Base-by-base conservation (phyloP, 1,284 basidiomycete species). In the Cryptococcus maquisensis region DNA sequence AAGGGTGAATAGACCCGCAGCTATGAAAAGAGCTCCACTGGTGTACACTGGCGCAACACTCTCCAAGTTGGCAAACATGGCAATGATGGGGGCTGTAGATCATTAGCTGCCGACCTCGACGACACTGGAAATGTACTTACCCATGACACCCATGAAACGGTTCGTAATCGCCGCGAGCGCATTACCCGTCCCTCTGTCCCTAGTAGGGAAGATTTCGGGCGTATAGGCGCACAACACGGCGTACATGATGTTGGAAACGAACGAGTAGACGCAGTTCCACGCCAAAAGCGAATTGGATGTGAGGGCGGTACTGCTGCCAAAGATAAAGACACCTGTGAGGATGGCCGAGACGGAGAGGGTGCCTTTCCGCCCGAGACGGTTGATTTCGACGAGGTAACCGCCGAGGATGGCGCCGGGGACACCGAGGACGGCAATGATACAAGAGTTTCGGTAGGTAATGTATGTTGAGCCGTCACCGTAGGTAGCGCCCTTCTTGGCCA, bases 31-130 rank as follows among this genome's bases (percentile, higher is more conserved):
- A 15, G 79, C 82, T 9, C 83, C 86, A 2, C 84, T 79, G 37
- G 87, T 81, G 66, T 83, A 89, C 35, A 89, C 86, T 10, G 88
- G 88, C 2, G 83, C 83, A 0, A 83, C 73, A 2, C 84, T 85
- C 20, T 55, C 36, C 18, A 64, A 47, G 55, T 63, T 59, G 32
- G 52, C 67, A 42, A 55, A 65, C 49, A 67, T 68, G 18, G 57
- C 61, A 32, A 71, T 58, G 47, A 71, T 63, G 12, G 69, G 69
- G 2, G 69, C 64, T 65, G 28, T 32, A 32, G 2, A 32, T 32
- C 28, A 2, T 32, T 10, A 32, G 28, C 28, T 32, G 6, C 28
- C 1, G 10, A 32, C 10, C n/a, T 36, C 39, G 35, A 71, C 56
- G 47, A 71, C 62, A 10, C 66, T 67, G 2, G 68, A 63, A 63